These are phyloP conservation scores for Panicum hallii DNA, from an alignment of 202 grass and related monocot genomes.

Conservation along the genomic window DNA sequence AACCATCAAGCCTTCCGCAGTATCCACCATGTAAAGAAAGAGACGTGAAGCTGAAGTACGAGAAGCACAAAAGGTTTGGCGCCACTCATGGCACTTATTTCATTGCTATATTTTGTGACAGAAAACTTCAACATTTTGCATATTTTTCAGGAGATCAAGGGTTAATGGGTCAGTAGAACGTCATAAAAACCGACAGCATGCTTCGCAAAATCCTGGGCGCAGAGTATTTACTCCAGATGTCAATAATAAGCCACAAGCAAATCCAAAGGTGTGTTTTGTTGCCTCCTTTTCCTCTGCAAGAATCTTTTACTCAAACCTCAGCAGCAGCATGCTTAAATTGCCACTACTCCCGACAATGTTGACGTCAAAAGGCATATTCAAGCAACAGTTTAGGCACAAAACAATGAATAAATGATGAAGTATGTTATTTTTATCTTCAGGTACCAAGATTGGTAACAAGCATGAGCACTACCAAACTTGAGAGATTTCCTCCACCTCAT, in stretches of 20 bases:
- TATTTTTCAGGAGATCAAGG: slow-evolving; percentile 63
- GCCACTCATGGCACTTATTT: slow-evolving; percentile 17
- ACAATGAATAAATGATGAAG: background rate
- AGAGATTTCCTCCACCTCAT: slow-evolving; percentile 96
- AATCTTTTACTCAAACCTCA: background rate
- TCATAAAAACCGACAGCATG: slow-evolving; percentile 50
- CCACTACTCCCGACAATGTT: background rate
- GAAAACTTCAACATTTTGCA: background rate
- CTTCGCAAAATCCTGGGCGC: slow-evolving; percentile 60
- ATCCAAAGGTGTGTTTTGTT: slow-evolving; percentile 54
- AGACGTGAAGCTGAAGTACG: slow-evolving; percentile 70
- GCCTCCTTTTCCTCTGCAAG: background rate
- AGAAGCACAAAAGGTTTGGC: slow-evolving; percentile 70
- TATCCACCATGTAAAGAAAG: slow-evolving; percentile 98
- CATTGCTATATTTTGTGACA: background rate
- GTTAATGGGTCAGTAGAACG: slow-evolving; percentile 61
- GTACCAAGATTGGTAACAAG: slow-evolving; percentile 75
- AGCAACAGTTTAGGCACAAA: background rate
- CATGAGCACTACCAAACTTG: slow-evolving; percentile 74
- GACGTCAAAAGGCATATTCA: background rate
- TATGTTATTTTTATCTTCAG: slow-evolving; percentile 52
- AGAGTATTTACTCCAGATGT: slow-evolving; percentile 76
- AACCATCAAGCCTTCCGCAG: slow-evolving; percentile 77
- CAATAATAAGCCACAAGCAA: slow-evolving; percentile 47
- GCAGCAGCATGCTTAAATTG: background rate